Conservation (phyloP, 1,284 basidiomycete genomes). For the Boletus sp. region DNA sequence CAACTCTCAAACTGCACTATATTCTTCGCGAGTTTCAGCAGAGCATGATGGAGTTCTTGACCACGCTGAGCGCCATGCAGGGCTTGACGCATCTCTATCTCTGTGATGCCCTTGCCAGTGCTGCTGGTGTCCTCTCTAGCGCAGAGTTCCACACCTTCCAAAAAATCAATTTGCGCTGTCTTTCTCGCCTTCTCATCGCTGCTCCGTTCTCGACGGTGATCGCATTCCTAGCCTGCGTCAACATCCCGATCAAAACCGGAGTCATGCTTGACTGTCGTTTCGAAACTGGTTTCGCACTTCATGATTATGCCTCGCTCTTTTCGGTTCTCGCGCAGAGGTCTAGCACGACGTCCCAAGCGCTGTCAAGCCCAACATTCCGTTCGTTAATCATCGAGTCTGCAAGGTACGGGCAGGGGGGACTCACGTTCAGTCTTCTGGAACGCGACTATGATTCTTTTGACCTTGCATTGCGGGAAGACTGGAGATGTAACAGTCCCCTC, state of each 20-base stretch:
- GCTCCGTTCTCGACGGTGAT: constrained; percentile 2
- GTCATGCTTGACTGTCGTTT: neutral
- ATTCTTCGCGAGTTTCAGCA: neutral
- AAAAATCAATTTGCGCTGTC: neutral
- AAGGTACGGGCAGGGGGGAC: accelerated
- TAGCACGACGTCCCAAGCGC: no score
- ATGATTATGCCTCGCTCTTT: neutral
- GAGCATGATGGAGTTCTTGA: neutral
- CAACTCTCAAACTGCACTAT: no score
- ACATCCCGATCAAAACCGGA: neutral
- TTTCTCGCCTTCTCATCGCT: neutral
- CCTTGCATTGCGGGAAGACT: accelerated
- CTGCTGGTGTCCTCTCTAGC: neutral
- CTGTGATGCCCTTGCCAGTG: neutral
- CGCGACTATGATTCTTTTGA: neutral
- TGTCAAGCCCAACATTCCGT: neutral
- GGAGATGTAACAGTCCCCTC: neutral
- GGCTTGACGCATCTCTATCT: neutral
- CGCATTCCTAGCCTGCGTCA: neutral
- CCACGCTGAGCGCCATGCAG: neutral
- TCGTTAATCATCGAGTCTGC: neutral
- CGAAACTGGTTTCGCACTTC: neutral
- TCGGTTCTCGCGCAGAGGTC: neutral
- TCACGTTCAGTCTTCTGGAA: neutral
- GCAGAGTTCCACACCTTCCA: neutral